A percentile compares a stretch with the other conserved stretches of the same genome.
These are phyloP conservation scores for Fusarium domesticum DNA, from an alignment of 2,329 filamentous ascomycete genomes.

Conservation along the genomic window DNA sequence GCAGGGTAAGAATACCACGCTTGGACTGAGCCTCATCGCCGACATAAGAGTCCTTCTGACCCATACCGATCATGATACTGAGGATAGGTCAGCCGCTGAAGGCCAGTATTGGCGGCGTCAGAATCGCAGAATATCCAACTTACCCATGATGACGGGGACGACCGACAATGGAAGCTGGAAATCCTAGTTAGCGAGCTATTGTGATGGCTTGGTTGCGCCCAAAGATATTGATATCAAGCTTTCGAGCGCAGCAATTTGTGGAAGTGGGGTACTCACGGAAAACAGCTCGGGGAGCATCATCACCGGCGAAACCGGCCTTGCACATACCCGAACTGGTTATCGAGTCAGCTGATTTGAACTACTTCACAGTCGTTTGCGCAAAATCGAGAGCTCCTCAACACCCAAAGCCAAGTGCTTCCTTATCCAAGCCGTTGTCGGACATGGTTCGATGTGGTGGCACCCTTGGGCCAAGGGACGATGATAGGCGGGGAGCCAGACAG, in stretches of 20 bases:
- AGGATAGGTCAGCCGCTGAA: slow-evolving; percentile 21
- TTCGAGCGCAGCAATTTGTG: slow-evolving; percentile 16
- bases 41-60: slow-evolving; percentile 99
- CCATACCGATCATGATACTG: slow-evolving; percentile 99
- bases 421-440: slow-evolving; percentile 17
- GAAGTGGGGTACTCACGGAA: slow-evolving; percentile 79
- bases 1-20: slow-evolving; percentile 99
- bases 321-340: slow-evolving; percentile 95
- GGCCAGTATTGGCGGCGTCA: slow-evolving; percentile 13
- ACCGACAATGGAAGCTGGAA: slow-evolving; percentile 93
- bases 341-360: slow-evolving; percentile 37
- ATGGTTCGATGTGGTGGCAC: slow-evolving; percentile 25
- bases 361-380: slow-evolving; percentile 2
- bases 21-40: slow-evolving; percentile 99
- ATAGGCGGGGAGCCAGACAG: slow-evolving; percentile 21
- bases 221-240: slow-evolving; percentile 14
- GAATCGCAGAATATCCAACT: slow-evolving; percentile 40
- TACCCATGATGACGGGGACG: slow-evolving; percentile 99
- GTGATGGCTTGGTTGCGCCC: slow-evolving; percentile 9
- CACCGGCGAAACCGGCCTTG: slow-evolving; percentile 99
- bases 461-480: slow-evolving; percentile 16
- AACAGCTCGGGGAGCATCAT: slow-evolving; percentile 99
- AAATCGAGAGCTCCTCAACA: background rate
- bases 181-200: slow-evolving; percentile 35
- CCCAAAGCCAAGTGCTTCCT: slow-evolving; percentile 9